Evolutionary conservation across 345 rosid genomes (phyloP).

Genomic region (Salix dunnii): DNA sequence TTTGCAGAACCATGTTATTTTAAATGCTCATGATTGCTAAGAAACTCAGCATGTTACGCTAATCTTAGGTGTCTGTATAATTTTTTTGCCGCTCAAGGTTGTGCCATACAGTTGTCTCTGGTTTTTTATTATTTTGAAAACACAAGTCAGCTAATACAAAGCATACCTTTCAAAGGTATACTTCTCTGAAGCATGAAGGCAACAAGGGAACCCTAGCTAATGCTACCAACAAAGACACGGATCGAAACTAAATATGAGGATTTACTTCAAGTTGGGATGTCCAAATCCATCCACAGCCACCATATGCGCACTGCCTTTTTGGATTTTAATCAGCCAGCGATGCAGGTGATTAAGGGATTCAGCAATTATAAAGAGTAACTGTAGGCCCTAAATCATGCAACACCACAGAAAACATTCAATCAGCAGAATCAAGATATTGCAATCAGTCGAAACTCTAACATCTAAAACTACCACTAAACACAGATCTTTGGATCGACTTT

Average conservation of each 20-base stretch:
- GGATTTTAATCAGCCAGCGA: background rate
- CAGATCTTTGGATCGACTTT: background rate
- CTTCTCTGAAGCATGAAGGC: background rate
- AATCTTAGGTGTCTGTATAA: slow-evolving; percentile 31
- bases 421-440: background rate
- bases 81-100: slow-evolving; percentile 15
- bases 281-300: background rate
- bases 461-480: background rate
- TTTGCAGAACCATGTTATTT: slow-evolving; percentile 21
- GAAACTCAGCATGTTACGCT: background rate
- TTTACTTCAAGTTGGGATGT: background rate
- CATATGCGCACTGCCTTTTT: background rate
- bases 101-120: background rate
- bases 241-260: background rate
- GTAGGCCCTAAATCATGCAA: background rate
- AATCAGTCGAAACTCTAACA: background rate
- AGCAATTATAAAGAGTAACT: background rate
- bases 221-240: background rate
- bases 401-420: background rate
- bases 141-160: slow-evolving; percentile 6
- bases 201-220: background rate
- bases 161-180: background rate
- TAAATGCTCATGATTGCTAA: slow-evolving; percentile 9
- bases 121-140: background rate
- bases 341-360: background rate